phyloP scores from a whole-genome alignment of 2,329 filamentous ascomycete genomes.

The Corynespora cassiicola region DNA sequence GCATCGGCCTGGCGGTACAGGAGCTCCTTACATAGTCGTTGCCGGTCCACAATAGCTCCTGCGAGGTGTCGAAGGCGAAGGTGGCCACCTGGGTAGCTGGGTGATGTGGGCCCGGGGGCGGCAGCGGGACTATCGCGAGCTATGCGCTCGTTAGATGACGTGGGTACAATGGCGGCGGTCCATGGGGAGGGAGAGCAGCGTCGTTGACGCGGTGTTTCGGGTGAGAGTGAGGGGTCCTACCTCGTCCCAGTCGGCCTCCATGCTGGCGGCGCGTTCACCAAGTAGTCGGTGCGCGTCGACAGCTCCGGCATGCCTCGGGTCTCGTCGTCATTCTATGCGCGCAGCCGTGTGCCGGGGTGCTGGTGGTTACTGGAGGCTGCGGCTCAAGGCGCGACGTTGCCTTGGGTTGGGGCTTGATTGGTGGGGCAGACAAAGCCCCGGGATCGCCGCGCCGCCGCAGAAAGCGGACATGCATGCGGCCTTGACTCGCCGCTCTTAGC shows the following conservation, averaged over 20 bases:
- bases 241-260: conserved; percentile 63
- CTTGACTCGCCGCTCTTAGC: no score
- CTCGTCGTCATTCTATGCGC: conserved; percentile 23
- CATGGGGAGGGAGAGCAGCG: conserved; percentile 3
- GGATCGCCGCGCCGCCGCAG: background rate
- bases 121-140: conserved; percentile 82
- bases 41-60: conserved; percentile 92
- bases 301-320: conserved; percentile 35
- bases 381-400: conserved; percentile 22
- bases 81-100: conserved; percentile 76
- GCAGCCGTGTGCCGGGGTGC: conserved; percentile 6
- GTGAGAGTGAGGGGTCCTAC: conserved; percentile 32
- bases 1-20: conserved; percentile 4
- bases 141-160: no score
- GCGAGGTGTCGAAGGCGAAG: conserved; percentile 84
- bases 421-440: conserved; percentile 18
- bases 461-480: no score
- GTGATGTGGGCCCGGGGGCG: conserved; percentile 72
- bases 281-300: conserved; percentile 15
- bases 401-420: conserved; percentile 18
- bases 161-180: no score
- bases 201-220: background rate
- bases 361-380: conserved; percentile 13
- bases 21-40: conserved; percentile 77
- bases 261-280: conserved; percentile 38